phyloP scores from a whole-genome alignment of 257 asterid genomes.

The Solanum pimpinellifolium region DNA sequence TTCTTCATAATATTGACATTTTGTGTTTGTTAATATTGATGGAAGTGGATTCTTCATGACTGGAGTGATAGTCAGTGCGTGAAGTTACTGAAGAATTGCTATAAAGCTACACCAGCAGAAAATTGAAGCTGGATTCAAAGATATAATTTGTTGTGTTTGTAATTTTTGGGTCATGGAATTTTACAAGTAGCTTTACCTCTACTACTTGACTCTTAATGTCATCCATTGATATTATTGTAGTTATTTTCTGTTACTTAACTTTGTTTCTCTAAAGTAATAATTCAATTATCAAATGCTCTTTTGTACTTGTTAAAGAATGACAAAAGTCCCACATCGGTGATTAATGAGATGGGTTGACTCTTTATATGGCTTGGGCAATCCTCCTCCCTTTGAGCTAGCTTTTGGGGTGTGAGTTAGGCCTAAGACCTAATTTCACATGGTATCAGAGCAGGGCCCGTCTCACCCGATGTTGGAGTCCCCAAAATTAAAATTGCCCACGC shows the following conservation, averaged over 20 bases:
- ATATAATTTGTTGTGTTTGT: slow-evolving; percentile 7
- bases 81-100: slow-evolving; percentile 19
- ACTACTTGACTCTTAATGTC: background rate
- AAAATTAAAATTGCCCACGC: no score
- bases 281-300: no score
- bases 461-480: no score
- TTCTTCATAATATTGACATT: background rate
- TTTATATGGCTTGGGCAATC: no score
- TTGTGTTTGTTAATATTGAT: background rate
- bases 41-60: slow-evolving; percentile 32
- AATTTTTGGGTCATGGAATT: slow-evolving; percentile 28
- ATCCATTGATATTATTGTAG: background rate
- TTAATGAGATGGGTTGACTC: no score
- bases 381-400: no score
- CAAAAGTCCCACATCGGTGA: no score
- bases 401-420: no score
- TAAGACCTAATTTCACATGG: no score
- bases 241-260: background rate
- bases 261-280: no score
- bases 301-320: no score
- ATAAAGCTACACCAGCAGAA: slow-evolving; percentile 11
- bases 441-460: no score
- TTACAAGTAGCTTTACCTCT: slow-evolving; percentile 2
- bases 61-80: slow-evolving; percentile 28
- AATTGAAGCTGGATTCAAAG: slow-evolving; percentile 15